A percentile compares a stretch with the other conserved stretches of the same genome.
These are phyloP conservation scores for Populus deltoides DNA, from an alignment of 345 rosid genomes.

Conservation along the genomic window DNA sequence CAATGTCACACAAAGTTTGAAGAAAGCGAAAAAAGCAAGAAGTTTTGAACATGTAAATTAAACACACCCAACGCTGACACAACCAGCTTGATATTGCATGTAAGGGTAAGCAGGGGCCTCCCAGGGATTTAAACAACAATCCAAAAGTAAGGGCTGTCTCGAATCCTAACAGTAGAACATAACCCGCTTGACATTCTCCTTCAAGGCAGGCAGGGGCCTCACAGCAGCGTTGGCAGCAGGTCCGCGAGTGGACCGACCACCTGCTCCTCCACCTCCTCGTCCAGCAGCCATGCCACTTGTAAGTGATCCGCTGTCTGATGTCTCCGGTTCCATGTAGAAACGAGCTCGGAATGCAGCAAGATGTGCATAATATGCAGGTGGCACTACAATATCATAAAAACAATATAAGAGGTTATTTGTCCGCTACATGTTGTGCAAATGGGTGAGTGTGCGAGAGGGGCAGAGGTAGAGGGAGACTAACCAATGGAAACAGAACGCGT, in stretches of 20 bases:
- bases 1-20: not conserved
- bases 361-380: conserved; percentile 97
- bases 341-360: conserved; percentile 97
- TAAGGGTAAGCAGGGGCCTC: not conserved
- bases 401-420: not conserved
- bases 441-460: not conserved
- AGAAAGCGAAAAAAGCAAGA: not conserved
- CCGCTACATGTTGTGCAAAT: not conserved
- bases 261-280: conserved; percentile 51
- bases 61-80: too few relatives aligned
- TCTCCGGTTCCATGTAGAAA: conserved; percentile 97
- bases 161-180: conserved; percentile 77
- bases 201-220: conserved; percentile 81
- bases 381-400: conserved; percentile 48
- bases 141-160: not conserved
- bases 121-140: not conserved
- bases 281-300: conserved; percentile 63
- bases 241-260: conserved; percentile 49
- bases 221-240: conserved; percentile 68
- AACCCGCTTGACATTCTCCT: conserved; percentile 91
- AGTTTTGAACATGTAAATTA: too few relatives aligned
- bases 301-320: conserved; percentile 95
- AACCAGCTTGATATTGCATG: not conserved
- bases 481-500: conserved; percentile 96
- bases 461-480: conserved; percentile 14